phyloP scores from a whole-genome alignment of 1,284 basidiomycete genomes.

The Serendipita sp. region DNA sequence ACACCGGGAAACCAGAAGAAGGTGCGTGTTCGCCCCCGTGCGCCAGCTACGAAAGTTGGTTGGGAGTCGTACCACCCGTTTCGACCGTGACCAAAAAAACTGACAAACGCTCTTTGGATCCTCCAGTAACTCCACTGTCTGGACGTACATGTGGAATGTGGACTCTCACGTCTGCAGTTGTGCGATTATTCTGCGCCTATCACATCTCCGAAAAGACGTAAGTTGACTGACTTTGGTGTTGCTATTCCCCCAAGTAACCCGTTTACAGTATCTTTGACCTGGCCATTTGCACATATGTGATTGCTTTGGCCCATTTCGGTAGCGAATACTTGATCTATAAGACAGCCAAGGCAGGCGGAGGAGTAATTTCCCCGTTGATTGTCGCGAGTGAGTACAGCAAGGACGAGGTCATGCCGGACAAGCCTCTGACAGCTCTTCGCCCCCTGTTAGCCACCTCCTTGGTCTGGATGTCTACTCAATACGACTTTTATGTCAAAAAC shows the following conservation, averaged over 20 bases:
- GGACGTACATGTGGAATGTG: constrained; percentile 79
- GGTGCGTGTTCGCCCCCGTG: constrained; percentile 3
- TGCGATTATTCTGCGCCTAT: constrained; percentile 77
- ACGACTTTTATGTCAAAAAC: constrained; percentile 38
- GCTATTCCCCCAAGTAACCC: not conserved
- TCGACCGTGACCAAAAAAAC: not conserved
- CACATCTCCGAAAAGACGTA: constrained; percentile 69
- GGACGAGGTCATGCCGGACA: constrained; percentile 4
- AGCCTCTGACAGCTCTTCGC: not conserved
- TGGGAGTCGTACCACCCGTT: not conserved
- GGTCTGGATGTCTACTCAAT: constrained; percentile 71
- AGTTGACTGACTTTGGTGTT: constrained; percentile 20
- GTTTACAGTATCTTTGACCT: constrained; percentile 72
- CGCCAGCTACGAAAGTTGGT: not conserved
- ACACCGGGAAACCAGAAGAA: not conserved
- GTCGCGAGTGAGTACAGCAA: constrained; percentile 61
- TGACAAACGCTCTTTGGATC: not conserved
- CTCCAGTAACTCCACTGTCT: constrained; percentile 68
- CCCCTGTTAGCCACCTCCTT: constrained; percentile 43
- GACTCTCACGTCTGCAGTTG: constrained; percentile 71
- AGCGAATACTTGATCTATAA: constrained; percentile 77
- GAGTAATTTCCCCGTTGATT: constrained; percentile 64
- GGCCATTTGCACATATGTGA: constrained; percentile 72
- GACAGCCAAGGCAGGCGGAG: constrained; percentile 51
- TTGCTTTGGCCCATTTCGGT: constrained; percentile 81